Evolutionary conservation across 371 early-diverging fungal genomes (phyloP).

Genomic region (Syncephalastrum monosporum): DNA sequence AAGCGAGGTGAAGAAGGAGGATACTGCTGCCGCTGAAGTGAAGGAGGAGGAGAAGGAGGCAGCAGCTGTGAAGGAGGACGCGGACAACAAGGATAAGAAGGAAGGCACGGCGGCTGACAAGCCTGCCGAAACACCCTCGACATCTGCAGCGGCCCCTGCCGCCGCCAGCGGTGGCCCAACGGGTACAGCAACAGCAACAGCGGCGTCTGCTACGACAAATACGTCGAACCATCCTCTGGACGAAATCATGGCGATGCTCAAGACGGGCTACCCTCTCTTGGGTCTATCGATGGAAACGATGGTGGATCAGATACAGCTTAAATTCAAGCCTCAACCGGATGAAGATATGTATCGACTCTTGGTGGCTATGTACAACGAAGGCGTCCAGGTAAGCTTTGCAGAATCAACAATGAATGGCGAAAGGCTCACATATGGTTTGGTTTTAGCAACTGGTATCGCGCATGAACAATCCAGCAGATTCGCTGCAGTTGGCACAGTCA

Average conservation of each 20-base stretch:
- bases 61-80: conserved; percentile 12
- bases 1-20: background rate
- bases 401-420: background rate
- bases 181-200: conserved; percentile 17
- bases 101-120: conserved; percentile 8
- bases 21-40: background rate
- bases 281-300: conserved; percentile 96
- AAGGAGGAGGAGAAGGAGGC: conserved; percentile 1
- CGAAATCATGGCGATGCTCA: conserved; percentile 94
- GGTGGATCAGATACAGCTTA: conserved; percentile 92
- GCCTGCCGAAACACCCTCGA: conserved; percentile 20
- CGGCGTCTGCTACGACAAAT: background rate
- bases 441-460: conserved; percentile 63
- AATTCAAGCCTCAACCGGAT: conserved; percentile 90
- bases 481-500: conserved; percentile 63
- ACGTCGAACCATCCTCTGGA: conserved; percentile 68
- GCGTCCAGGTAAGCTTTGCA: conserved; percentile 68
- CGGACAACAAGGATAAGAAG: conserved; percentile 3
- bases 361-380: conserved; percentile 86
- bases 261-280: conserved; percentile 93
- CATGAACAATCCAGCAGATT: conserved; percentile 66
- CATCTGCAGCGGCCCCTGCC: conserved; percentile 19
- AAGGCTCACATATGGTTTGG: background rate
- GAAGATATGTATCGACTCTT: conserved; percentile 96
- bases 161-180: conserved; percentile 15